Conservation (phyloP, 2,329 filamentous ascomycete genomes). For the Trichophaea hybrida region DNA sequence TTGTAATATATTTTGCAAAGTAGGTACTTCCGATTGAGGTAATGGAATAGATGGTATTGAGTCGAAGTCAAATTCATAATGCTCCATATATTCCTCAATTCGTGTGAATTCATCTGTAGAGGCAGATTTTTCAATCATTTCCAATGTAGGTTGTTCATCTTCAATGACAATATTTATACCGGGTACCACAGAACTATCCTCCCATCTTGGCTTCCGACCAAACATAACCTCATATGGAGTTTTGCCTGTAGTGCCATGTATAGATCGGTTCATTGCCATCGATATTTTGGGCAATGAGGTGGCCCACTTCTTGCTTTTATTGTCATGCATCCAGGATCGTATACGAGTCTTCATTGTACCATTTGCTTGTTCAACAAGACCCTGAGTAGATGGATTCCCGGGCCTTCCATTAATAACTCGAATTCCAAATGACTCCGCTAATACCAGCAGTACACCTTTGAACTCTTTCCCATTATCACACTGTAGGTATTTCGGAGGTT, state of each 20-base stretch:
- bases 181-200: too few species aligned
- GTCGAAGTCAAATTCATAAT: too few species aligned
- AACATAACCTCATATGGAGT: not conserved
- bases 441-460: slow-evolving; percentile 12
- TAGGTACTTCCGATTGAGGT: too few species aligned
- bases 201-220: not conserved
- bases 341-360: slow-evolving; percentile 16
- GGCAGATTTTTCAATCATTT: too few species aligned
- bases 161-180: too few species aligned
- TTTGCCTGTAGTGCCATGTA: not conserved
- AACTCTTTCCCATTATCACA: slow-evolving; percentile 21
- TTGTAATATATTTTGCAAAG: too few species aligned
- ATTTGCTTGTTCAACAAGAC: slow-evolving; percentile 23
- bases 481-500: slow-evolving; percentile 14
- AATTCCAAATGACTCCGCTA: slow-evolving; percentile 14
- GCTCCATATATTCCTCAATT: too few species aligned
- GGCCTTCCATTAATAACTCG: slow-evolving; percentile 17
- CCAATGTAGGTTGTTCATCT: too few species aligned
- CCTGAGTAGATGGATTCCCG: slow-evolving; percentile 18
- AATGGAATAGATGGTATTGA: too few species aligned
- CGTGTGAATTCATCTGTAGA: too few species aligned
- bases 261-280: not conserved
- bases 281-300: not conserved
- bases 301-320: slow-evolving; percentile 28
- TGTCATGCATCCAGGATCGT: slow-evolving; percentile 11